These are phyloP conservation scores for Monilinia laxa DNA, from an alignment of 2,329 filamentous ascomycete species.

Conservation along the genomic window DNA sequence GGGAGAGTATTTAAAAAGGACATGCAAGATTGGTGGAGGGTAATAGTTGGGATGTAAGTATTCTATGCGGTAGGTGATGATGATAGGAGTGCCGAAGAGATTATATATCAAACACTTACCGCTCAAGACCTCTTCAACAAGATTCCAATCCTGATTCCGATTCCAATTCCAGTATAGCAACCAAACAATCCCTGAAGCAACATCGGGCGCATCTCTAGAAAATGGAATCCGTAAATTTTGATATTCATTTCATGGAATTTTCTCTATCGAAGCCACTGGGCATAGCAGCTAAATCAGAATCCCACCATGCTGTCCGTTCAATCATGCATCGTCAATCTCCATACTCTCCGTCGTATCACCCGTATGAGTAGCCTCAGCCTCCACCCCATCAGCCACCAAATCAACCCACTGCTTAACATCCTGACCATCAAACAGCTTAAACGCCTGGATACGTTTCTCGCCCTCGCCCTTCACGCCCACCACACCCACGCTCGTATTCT, in stretches of 20 bases:
- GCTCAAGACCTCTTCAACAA: neutral
- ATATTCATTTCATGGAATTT: conserved; percentile 13
- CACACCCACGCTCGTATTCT: conserved; percentile 91
- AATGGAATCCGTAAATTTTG: neutral
- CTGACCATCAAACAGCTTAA: conserved; percentile 87
- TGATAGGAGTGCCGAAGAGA: too few relatives aligned
- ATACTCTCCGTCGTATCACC: conserved; percentile 42
- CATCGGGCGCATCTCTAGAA: too few relatives aligned
- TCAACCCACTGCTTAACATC: conserved; percentile 86
- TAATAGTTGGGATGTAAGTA: too few relatives aligned
- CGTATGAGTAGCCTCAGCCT: conserved; percentile 43
- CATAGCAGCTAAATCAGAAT: neutral
- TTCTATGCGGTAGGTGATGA: too few relatives aligned
- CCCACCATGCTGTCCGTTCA: neutral
- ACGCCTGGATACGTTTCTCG: conserved; percentile 66
- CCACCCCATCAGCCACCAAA: conserved; percentile 58
- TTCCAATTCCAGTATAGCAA: neutral
- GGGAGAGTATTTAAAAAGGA: too few relatives aligned
- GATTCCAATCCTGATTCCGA: neutral
- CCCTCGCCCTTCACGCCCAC: conserved; percentile 61
- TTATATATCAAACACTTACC: neutral
- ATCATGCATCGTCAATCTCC: conserved; percentile 45
- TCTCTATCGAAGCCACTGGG: neutral
- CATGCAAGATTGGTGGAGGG: too few relatives aligned
- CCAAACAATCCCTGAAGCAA: too few relatives aligned